A percentile compares a stretch with the other conserved stretches of the same genome.
These are phyloP conservation scores for Galeopsis tetrahit DNA, from an alignment of 257 asterid species.

Conservation along the genomic window DNA sequence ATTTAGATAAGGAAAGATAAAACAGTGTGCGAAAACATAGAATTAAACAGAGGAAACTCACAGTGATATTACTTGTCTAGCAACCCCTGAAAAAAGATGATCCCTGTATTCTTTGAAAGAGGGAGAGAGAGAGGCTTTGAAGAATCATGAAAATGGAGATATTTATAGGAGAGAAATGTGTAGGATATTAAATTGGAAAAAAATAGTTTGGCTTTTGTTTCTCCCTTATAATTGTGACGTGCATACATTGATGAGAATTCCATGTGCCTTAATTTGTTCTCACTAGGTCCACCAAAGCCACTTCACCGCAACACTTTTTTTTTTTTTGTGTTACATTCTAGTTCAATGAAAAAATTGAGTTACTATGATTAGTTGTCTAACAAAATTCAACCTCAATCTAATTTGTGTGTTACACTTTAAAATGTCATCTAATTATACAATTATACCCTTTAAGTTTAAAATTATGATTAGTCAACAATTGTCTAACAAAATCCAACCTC, in stretches of 20 bases:
- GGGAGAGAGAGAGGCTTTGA: background rate
- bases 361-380: too few relatives aligned
- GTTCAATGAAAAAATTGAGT: too few relatives aligned
- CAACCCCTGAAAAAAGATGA: background rate
- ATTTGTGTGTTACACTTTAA: too few relatives aligned
- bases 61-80: slow-evolving; percentile 5
- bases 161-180: background rate
- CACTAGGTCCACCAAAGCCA: slow-evolving; percentile 1
- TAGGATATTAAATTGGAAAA: background rate
- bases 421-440: too few relatives aligned
- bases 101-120: background rate
- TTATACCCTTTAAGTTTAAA: too few relatives aligned
- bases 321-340: too few relatives aligned
- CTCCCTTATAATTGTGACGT: background rate
- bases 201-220: background rate
- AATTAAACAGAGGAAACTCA: slow-evolving; percentile 8
- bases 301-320: too few relatives aligned
- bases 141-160: background rate
- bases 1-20: too few relatives aligned
- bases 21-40: too few relatives aligned
- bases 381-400: too few relatives aligned
- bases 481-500: too few relatives aligned
- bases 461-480: too few relatives aligned
- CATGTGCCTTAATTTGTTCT: slow-evolving; percentile 1
- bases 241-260: background rate